Evolutionary conservation across 1,284 basidiomycete species (phyloP), one percentile per base, ranked within the genome.

Genomic region (Papiliotrema flavescens): DNA sequence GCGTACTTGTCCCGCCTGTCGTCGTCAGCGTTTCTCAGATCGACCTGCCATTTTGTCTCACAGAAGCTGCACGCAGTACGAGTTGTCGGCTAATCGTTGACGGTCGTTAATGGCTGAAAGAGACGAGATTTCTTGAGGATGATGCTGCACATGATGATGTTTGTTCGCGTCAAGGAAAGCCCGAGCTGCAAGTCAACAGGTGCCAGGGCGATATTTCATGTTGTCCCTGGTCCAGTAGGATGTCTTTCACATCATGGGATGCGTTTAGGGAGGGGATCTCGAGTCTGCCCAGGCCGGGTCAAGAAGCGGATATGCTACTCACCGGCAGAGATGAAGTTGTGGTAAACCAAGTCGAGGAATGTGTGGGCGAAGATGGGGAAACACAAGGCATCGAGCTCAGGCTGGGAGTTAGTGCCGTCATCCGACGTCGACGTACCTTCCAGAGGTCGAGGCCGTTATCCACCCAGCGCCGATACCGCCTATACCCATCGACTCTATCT

Each of bases 331-430:
- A 89, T 87, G 75, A 90, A 91, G 3, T 90, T 92, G 59, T 88
- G 85, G 66, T 93, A 86, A 51, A 98, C 86, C 47, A 99, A 82
- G 73, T 98, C 94, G 35, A 99, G 81, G 76, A 95, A 98, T 68
- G 96, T 96, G 76, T 99, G 93, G 41, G 90, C 91, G 72, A 98
- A 98, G 59, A 99, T 88, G 3, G 96, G 96, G 68, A 94, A 94
- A 17, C 97, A 79, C 35, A 98, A 86, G 36, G 67, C 92, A 90
- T 58, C 89, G 62, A 99, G 88, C 76, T 98, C 94, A 55, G 92
- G 90, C 89, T 93, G 28, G 28, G 28, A 5, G 22, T 46, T 69
- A n/a, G 9, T 14, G 24, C 8, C 23, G 28, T 62, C 44, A 63
- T 57, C 48, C 26, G 26, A 11, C 36, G 13, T 11, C 28, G 87